These are phyloP conservation scores for Pistacia vera DNA, from an alignment of 345 rosid genomes.

Conservation along the genomic window DNA sequence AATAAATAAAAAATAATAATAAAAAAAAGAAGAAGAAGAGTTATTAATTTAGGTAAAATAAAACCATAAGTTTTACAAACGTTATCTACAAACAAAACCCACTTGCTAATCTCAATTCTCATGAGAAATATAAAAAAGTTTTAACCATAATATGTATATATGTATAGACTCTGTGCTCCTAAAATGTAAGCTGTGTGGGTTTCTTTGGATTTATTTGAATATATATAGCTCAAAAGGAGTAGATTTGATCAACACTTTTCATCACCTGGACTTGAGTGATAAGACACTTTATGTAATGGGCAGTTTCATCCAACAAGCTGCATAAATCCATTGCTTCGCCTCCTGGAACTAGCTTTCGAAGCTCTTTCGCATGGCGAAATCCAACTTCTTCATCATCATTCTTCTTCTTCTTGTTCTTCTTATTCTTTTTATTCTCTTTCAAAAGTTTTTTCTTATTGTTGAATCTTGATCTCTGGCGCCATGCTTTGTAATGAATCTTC, in stretches of 20 bases:
- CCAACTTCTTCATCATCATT: conserved; percentile 2
- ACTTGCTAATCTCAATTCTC: neutral
- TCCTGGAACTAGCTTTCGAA: conserved; percentile 59
- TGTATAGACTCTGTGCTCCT: neutral
- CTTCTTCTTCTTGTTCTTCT: neutral
- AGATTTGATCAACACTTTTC: conserved; percentile 46
- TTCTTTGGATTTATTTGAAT: neutral
- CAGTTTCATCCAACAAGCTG: conserved; percentile 56
- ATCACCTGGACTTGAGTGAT: conserved; percentile 60
- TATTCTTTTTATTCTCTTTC: neutral
- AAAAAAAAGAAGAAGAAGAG: too few species aligned
- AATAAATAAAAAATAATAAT: too few species aligned
- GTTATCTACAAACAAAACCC: neutral
- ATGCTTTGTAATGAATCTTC: conserved; percentile 26
- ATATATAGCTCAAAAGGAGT: conserved; percentile 26
- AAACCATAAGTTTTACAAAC: neutral
- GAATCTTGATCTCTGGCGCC: conserved; percentile 9
- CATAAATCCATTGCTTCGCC: conserved; percentile 52
- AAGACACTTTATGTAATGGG: conserved; percentile 60
- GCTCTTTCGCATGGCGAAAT: conserved; percentile 19
- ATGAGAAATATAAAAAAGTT: neutral
- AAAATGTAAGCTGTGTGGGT: neutral
- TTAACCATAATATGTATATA: neutral
- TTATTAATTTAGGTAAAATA: neutral
- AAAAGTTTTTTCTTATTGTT: neutral